Percentiles rank a stretch among this genome's conserved stretches.
phyloP scores from a whole-genome alignment of 1,284 basidiomycete species.

The Leccinum pachyderme region DNA sequence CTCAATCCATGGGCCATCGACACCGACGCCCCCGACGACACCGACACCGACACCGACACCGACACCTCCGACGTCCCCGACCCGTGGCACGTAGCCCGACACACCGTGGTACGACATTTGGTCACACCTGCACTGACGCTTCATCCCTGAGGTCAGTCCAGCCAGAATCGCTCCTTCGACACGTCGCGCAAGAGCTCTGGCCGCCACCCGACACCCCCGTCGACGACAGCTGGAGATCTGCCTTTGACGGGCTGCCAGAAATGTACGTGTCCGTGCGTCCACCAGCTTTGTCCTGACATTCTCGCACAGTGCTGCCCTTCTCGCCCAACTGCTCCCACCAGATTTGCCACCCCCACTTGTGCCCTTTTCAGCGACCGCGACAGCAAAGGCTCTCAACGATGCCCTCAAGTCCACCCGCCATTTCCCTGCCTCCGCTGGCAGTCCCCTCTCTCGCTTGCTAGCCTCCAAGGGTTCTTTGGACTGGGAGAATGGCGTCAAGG shows the following conservation, averaged over 20 bases:
- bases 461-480: conserved; percentile 67
- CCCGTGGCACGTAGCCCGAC: neutral
- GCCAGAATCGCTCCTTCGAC: conserved; percentile 55
- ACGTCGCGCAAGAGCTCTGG: conserved; percentile 41
- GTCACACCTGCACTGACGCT: neutral
- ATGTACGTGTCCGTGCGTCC: conserved; percentile 48
- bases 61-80: neutral
- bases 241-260: conserved; percentile 46
- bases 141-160: conserved; percentile 35
- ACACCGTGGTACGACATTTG: neutral
- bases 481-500: conserved; percentile 68
- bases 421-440: conserved; percentile 46
- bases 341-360: conserved; percentile 43
- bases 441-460: conserved; percentile 64
- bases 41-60: neutral
- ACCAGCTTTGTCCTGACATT: conserved; percentile 2
- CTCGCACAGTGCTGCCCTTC: conserved; percentile 26
- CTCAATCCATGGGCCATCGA: conserved; percentile 49
- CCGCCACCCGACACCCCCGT: conserved; percentile 32
- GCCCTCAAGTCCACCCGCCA: conserved; percentile 63
- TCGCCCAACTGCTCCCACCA: conserved; percentile 42
- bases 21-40: neutral
- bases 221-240: conserved; percentile 38
- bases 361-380: conserved; percentile 53
- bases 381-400: conserved; percentile 54